phyloP scores from a whole-genome alignment of 371 early-diverging fungal genomes.

The Catenaria anguillulae region DNA sequence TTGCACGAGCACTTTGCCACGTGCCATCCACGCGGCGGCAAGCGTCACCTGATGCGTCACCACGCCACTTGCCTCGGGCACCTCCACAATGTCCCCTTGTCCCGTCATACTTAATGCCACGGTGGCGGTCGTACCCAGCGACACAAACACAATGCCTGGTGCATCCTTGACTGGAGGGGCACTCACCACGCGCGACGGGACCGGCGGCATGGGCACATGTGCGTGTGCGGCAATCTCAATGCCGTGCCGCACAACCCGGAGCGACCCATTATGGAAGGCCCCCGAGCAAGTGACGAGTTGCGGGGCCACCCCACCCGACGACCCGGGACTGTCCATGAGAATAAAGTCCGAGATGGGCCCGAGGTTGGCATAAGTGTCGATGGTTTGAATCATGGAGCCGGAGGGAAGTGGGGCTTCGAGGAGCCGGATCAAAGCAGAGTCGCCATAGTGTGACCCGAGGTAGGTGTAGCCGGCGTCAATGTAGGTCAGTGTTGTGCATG shows the following conservation, averaged over 20 bases:
- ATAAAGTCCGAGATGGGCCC: conserved; percentile 77
- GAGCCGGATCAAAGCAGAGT: conserved; percentile 54
- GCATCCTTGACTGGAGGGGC: background rate
- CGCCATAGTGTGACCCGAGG: conserved; percentile 68
- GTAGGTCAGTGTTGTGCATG: conserved; percentile 49
- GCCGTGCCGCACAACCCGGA: conserved; percentile 74
- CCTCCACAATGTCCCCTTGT: background rate
- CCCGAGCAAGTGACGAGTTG: conserved; percentile 83
- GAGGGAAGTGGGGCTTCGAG: conserved; percentile 16
- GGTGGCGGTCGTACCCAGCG: no score
- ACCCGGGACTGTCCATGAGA: conserved; percentile 60
- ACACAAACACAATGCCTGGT: background rate
- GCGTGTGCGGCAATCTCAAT: conserved; percentile 59
- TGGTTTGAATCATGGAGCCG: conserved; percentile 27
- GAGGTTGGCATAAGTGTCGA: conserved; percentile 54
- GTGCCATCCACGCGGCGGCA: no score
- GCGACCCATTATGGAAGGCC: conserved; percentile 46
- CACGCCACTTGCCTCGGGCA: no score
- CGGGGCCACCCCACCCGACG: conserved; percentile 36
- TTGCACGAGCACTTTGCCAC: no score
- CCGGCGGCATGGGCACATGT: conserved; percentile 37
- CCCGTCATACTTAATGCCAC: conserved; percentile 10
- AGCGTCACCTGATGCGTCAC: no score
- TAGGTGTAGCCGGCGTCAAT: conserved; percentile 49
- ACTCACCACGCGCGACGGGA: conserved; percentile 34